Base-by-base conservation (phyloP, 2,329 filamentous ascomycete species). In the Remersonia thermophila region DNA sequence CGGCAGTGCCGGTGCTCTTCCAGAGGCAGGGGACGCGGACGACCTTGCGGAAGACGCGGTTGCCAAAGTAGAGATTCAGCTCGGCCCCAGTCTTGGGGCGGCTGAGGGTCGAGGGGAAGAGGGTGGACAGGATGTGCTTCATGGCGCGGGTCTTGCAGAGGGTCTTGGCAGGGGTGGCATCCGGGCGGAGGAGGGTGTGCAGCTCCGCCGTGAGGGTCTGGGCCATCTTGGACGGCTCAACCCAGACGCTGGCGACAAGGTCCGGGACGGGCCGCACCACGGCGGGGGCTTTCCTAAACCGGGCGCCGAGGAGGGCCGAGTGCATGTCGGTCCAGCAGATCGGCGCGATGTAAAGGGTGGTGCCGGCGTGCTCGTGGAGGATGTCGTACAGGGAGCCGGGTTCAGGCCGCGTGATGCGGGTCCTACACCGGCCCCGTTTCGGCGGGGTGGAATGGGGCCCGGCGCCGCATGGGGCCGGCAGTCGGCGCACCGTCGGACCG, bases 251-350 rank as follows among this genome's bases (percentile, higher is more conserved):
- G 15, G 42, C 33, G 2, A 27, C 27, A 11, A 38, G 20, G 7
- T 44, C 43, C 1, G 67, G 66, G 3, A 59, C 47, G 2, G 66
- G 65, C 5, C 51, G 60, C 27, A 55, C 53, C 47, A 63, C 61
- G 4, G 59, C 49, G 12, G 63, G 58, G 11, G 60, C 55, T 45
- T 64, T 55, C 17, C 53, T 41, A 53, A 72, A 75, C 30, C 52
- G 52, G 12, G 59, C 65, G 16, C 60, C 62, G 5, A 75, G 65
- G 2, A 73, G 53, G 30, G 56, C 50, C 8, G 59, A 47, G 40
- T 76, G 71, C 1, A 58, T 38, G 36, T 73, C 69, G 12, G 65
- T 73, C 71, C 71, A 76, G 48, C 61, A 65, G 31, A 73, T 64
- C 2, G 71, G 71, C 17, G 63, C 59, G 32, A 69, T 53, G 40